phyloP scores from a whole-genome alignment of 148 eudicot species.

The Vaccinium macrocarpon region DNA sequence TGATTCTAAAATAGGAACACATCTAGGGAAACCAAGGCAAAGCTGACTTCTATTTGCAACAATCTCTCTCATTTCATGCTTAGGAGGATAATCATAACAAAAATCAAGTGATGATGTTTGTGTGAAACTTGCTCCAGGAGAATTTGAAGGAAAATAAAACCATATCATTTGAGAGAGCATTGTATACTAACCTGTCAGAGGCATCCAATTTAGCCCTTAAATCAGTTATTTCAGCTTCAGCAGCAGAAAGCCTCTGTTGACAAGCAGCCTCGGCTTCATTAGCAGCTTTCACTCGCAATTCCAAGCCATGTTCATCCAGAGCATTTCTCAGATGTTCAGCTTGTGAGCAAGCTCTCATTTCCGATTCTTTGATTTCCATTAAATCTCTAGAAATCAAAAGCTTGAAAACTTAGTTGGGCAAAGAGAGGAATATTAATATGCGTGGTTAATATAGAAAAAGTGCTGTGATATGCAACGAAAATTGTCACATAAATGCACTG shows the following conservation, averaged over 20 bases:
- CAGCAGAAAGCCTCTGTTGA: conserved; percentile 71
- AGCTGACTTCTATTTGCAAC: background rate
- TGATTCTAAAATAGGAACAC: background rate
- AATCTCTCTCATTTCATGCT: background rate
- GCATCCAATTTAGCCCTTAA: conserved; percentile 72
- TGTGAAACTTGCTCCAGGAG: conserved; percentile 1
- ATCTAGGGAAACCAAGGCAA: background rate
- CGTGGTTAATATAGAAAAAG: background rate
- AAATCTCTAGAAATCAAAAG: conserved; percentile 40
- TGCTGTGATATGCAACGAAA: too few species aligned
- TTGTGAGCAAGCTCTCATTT: conserved; percentile 64
- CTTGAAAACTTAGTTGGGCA: conserved; percentile 13
- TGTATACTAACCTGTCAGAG: conserved; percentile 65
- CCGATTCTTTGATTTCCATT: conserved; percentile 80
- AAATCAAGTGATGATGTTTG: background rate
- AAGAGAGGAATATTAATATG: background rate
- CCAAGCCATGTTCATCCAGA: conserved; percentile 75
- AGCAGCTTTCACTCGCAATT: conserved; percentile 89
- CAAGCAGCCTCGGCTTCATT: conserved; percentile 94
- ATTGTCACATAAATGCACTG: too few species aligned
- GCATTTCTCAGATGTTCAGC: conserved; percentile 67
- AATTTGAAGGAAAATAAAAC: background rate
- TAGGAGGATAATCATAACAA: background rate
- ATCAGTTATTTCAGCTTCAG: conserved; percentile 90
- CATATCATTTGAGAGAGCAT: background rate